A percentile compares a stretch with the other conserved stretches of the same genome.
Evolutionary conservation across 768 basidiomycete genomes (phyloP).

Genomic region (Mycena haematopus): DNA sequence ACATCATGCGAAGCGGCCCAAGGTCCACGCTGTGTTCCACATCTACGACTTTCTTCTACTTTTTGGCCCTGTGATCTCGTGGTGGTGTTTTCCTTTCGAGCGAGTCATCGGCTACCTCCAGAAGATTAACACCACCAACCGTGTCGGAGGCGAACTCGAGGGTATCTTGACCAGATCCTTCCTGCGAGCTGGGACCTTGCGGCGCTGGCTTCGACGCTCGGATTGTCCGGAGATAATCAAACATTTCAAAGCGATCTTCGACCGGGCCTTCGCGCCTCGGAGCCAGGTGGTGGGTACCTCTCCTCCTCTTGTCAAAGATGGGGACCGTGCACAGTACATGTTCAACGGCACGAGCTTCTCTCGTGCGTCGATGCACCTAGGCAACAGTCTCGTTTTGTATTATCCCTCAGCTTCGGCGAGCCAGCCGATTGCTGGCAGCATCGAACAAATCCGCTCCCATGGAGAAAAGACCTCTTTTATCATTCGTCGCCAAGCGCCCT

Average conservation of each 20-base stretch:
- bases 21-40: conserved; percentile 42
- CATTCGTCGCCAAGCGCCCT: conserved; percentile 19
- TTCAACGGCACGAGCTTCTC: conserved; percentile 19
- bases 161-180: conserved; percentile 22
- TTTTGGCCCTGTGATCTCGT: conserved; percentile 44
- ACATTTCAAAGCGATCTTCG: conserved; percentile 25
- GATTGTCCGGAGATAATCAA: conserved; percentile 26
- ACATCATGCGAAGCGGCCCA: conserved; percentile 27
- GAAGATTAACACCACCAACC: conserved; percentile 39
- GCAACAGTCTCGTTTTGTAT: conserved; percentile 26
- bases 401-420: conserved; percentile 23
- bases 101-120: conserved; percentile 45
- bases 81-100: conserved; percentile 51
- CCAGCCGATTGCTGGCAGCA: conserved; percentile 22
- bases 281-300: conserved; percentile 19
- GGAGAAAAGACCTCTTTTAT: conserved; percentile 16
- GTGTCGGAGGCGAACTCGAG: conserved; percentile 34
- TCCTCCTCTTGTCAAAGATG: conserved; percentile 16
- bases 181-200: conserved; percentile 19
- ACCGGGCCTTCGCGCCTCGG: conserved; percentile 13
- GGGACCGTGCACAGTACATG: conserved; percentile 21
- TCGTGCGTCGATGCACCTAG: conserved; percentile 24
- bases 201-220: conserved; percentile 19
- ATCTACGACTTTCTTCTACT: conserved; percentile 42
- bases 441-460: conserved; percentile 10